Evolutionary conservation across 1,284 basidiomycete species (phyloP).

Genomic region (Moesziomyces globuligerus): DNA sequence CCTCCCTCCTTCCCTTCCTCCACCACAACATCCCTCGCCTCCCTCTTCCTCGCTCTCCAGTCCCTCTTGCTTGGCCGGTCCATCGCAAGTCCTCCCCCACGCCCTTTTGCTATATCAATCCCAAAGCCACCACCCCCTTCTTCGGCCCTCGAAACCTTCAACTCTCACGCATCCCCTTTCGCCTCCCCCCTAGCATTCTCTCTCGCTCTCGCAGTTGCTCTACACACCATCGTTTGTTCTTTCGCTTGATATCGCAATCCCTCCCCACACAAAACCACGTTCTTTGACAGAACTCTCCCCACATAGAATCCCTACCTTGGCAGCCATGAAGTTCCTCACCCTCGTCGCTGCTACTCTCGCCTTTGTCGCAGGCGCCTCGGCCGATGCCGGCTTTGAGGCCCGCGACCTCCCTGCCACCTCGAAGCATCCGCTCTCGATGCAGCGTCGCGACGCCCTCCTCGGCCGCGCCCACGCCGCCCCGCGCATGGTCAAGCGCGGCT

Average conservation of each 20-base stretch:
- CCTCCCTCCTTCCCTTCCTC: slow-evolving; percentile 6
- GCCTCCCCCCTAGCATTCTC: background rate
- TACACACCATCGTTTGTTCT: background rate
- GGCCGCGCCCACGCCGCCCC: slow-evolving; percentile 7
- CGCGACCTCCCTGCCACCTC: slow-evolving; percentile 41
- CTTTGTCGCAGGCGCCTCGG: slow-evolving; percentile 35
- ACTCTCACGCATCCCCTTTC: background rate
- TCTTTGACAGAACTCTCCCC: background rate
- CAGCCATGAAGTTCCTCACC: slow-evolving; percentile 50
- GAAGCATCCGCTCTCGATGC: slow-evolving; percentile 43
- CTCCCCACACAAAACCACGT: background rate
- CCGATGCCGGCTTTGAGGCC: slow-evolving; percentile 19
- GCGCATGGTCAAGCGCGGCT: slow-evolving; percentile 25
- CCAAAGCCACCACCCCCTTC: background rate
- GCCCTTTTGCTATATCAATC: background rate
- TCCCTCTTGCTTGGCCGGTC: slow-evolving; percentile 27
- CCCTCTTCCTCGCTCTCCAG: slow-evolving; percentile 1
- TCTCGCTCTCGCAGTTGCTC: background rate
- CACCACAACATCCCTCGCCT: background rate
- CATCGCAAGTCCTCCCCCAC: slow-evolving; percentile 8
- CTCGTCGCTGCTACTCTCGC: slow-evolving; percentile 38
- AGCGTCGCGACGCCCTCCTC: slow-evolving; percentile 43
- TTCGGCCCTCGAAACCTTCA: background rate
- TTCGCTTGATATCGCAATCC: no score
- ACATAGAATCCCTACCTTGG: slow-evolving; percentile 4